Evolutionary conservation across 495 filamentous ascomycete genomes (phyloP).

Genomic region (Hypoxylon lienhwacheense): DNA sequence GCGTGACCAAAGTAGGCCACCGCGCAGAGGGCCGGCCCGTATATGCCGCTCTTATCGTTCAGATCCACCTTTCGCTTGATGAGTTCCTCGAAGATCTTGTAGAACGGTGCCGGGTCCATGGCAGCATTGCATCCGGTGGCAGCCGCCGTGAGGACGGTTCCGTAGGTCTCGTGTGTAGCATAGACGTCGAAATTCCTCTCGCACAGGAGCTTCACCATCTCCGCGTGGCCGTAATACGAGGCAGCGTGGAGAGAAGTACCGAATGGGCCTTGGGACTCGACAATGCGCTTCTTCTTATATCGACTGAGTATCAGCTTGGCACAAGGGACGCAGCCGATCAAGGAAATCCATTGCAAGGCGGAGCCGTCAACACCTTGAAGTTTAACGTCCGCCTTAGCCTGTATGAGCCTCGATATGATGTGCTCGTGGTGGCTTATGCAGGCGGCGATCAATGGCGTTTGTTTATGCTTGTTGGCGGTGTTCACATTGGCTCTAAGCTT

Average conservation of each 20-base stretch:
- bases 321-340: conserved; percentile 2
- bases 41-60: neutral
- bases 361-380: neutral
- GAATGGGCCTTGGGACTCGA: conserved; percentile 4
- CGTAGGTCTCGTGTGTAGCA: conserved; percentile 2
- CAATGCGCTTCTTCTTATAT: neutral
- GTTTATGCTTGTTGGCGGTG: neutral
- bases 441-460: conserved; percentile 13
- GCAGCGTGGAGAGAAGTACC: conserved; percentile 15
- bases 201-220: conserved; percentile 11
- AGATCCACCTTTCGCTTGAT: neutral
- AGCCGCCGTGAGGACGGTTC: conserved; percentile 1
- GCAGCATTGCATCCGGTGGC: neutral
- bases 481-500: conserved; percentile 1
- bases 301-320: neutral
- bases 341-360: neutral
- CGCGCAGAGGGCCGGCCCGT: conserved; percentile 6
- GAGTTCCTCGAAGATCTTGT: neutral
- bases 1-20: neutral
- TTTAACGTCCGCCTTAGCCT: neutral
- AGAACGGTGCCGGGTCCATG: neutral
- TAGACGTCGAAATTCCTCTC: neutral
- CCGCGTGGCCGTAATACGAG: conserved; percentile 5
- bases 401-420: conserved; percentile 1
- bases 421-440: conserved; percentile 6